Conservation (phyloP, 2,329 filamentous ascomycete species). For the Pyrenophora tritici-repentis region DNA sequence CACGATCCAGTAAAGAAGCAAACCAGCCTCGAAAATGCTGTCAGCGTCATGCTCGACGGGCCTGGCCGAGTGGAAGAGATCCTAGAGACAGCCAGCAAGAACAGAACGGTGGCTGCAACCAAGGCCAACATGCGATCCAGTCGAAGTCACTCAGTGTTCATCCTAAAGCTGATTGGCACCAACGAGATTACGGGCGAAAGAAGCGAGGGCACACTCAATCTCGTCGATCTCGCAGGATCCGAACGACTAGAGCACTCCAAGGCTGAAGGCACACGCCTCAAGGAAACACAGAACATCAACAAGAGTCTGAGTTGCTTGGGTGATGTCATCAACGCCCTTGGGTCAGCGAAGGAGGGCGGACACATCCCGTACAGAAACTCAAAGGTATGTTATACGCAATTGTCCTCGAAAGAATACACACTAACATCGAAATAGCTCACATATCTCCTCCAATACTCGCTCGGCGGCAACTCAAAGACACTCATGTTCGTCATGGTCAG, state of each 20-base stretch:
- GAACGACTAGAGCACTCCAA: slow-evolving; percentile 87
- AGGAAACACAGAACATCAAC: slow-evolving; percentile 97
- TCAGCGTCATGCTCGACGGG: slow-evolving; percentile 75
- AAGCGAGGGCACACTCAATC: slow-evolving; percentile 90
- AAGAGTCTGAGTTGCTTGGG: slow-evolving; percentile 89
- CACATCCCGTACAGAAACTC: slow-evolving; percentile 96
- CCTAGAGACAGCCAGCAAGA: slow-evolving; percentile 77
- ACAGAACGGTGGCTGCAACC: slow-evolving; percentile 92
- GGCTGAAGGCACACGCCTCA: slow-evolving; percentile 82
- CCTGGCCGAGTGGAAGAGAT: slow-evolving; percentile 80
- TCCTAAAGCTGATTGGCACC: slow-evolving; percentile 69
- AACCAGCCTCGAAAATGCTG: slow-evolving; percentile 81
- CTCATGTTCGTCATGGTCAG: slow-evolving; percentile 99
- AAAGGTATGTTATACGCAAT: slow-evolving; percentile 63
- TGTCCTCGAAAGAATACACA: background rate
- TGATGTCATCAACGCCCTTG: slow-evolving; percentile 93
- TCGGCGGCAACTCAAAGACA: slow-evolving; percentile 95
- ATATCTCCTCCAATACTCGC: slow-evolving; percentile 89
- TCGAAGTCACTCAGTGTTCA: slow-evolving; percentile 94
- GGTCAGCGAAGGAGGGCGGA: slow-evolving; percentile 73
- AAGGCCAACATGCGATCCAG: slow-evolving; percentile 95
- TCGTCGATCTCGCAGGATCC: slow-evolving; percentile 93
- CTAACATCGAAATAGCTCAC: slow-evolving; percentile 65
- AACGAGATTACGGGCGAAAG: slow-evolving; percentile 79
- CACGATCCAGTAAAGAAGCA: slow-evolving; percentile 83